phyloP scores from a whole-genome alignment of 768 basidiomycete species.

The Rhodotorula taiwanensis region DNA sequence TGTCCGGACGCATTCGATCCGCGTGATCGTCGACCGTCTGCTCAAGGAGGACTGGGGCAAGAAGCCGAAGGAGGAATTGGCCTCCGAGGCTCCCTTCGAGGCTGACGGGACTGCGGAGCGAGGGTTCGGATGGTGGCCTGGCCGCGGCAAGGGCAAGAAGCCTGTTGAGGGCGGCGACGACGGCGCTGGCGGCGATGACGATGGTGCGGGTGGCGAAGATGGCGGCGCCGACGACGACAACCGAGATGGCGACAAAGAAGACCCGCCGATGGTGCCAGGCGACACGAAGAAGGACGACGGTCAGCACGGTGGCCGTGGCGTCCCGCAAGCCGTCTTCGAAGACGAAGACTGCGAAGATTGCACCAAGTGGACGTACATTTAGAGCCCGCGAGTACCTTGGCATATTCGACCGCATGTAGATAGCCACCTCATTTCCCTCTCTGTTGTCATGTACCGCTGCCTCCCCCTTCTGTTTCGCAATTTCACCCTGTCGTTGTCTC shows the following conservation, averaged over 20 bases:
- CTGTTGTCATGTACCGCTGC: not conserved
- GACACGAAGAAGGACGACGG: slow-evolving; percentile 17
- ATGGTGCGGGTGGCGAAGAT: slow-evolving; percentile 1
- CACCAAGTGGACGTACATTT: slow-evolving; percentile 33
- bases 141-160: slow-evolving; percentile 9
- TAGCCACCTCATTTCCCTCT: not conserved
- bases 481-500: not conserved
- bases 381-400: too few species aligned
- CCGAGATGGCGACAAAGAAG: not conserved
- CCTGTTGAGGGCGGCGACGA: not conserved
- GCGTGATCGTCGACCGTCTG: slow-evolving; percentile 34
- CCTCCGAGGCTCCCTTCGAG: too few species aligned
- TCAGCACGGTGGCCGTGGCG: slow-evolving; percentile 23
- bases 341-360: slow-evolving; percentile 38
- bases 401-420: too few species aligned
- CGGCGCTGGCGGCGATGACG: slow-evolving; percentile 1
- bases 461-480: not conserved
- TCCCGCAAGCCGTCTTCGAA: slow-evolving; percentile 26
- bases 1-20: slow-evolving; percentile 51
- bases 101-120: not conserved
- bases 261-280: too few species aligned
- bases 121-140: slow-evolving; percentile 32
- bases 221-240: not conserved
- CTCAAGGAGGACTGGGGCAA: slow-evolving; percentile 37
- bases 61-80: not conserved